Conservation (phyloP, 148 eudicot species). For the Amaranthus palmeri region DNA sequence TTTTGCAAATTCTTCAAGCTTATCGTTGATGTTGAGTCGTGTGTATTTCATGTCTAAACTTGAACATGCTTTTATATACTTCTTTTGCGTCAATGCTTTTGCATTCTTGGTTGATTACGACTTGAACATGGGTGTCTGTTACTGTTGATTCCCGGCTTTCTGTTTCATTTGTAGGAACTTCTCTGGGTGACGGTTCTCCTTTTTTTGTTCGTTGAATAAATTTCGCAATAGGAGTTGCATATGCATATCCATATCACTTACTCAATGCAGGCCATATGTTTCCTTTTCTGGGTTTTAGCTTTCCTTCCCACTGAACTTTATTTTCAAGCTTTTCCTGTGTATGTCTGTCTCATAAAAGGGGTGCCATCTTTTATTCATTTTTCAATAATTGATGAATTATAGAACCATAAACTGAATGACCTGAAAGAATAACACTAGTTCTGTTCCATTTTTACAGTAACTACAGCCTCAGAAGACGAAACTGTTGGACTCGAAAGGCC, state of each 20-base stretch:
- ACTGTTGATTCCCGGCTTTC: neutral
- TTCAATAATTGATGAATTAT: neutral
- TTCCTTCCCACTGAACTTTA: slow-evolving; percentile 2
- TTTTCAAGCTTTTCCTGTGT: neutral
- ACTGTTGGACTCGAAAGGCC: slow-evolving; percentile 17
- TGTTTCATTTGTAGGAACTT: neutral
- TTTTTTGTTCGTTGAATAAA: neutral
- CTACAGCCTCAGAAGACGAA: slow-evolving; percentile 19
- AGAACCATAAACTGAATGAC: slow-evolving; percentile 2
- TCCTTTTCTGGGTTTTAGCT: slow-evolving; percentile 9
- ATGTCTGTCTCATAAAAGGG: slow-evolving; percentile 5
- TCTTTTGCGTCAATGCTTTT: too few species aligned
- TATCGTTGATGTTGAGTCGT: too few species aligned
- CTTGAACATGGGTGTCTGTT: neutral
- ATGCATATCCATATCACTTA: neutral
- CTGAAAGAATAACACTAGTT: slow-evolving; percentile 3
- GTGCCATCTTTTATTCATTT: neutral
- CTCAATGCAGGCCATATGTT: slow-evolving; percentile 9
- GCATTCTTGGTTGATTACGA: neutral
- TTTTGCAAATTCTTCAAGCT: neutral
- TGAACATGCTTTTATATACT: neutral
- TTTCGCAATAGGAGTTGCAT: neutral
- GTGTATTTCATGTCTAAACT: neutral
- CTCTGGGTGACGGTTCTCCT: neutral
- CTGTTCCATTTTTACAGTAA: neutral